Evolutionary conservation across 441 rosid species (phyloP), one percentile per base, ranked within the genome.

Genomic region (Omphalea diandra): DNA sequence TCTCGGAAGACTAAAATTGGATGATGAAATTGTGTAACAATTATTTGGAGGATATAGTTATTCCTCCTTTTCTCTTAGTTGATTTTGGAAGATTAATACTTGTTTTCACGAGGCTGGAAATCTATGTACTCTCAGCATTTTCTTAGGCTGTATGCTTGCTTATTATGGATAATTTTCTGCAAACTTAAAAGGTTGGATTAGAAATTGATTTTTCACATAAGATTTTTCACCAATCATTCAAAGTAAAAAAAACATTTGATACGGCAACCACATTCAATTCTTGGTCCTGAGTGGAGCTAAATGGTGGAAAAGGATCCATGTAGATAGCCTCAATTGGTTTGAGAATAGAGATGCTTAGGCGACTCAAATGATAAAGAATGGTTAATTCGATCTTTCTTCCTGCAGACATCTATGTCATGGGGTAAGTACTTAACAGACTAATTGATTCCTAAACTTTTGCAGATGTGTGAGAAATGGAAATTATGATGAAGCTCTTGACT

Each of bases 391-490:
- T 44, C 22, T n/a, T 36, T 43, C 32, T 41, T 35, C 31, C 62
- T 43, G 29, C 10, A 49, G 14, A 22, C 9, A 22, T 43, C 20
- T 41, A 27, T 54, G 17, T 46, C 3, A 14, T 47, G 18, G 24
- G 15, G 18, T 31, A 61, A 63, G 3, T 14, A 24, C 38, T 22
- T 58, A 18, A 60, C 33, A 57, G 57, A 33, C 52, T 38, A 29
- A 60, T 70, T 62, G 18, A 29, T 50, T 75, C 67, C 29, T 54
- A 27, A 76, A 56, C 36, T 72, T 73, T 61, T 69, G 79, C 87
- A 94, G 99, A 75, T 92, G 98, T 74, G 98, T 90, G 69, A 82
- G 98, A 67, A 94, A 92, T 74, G 99, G 98, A 61, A 92, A 94
- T 74, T 94, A 83, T 81, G 98, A 94, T 56, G 98, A 90, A 76